These are phyloP conservation scores for Cyclotella kingstonii DNA, from an alignment of 108 stramenopile species.

Conservation along the genomic window DNA sequence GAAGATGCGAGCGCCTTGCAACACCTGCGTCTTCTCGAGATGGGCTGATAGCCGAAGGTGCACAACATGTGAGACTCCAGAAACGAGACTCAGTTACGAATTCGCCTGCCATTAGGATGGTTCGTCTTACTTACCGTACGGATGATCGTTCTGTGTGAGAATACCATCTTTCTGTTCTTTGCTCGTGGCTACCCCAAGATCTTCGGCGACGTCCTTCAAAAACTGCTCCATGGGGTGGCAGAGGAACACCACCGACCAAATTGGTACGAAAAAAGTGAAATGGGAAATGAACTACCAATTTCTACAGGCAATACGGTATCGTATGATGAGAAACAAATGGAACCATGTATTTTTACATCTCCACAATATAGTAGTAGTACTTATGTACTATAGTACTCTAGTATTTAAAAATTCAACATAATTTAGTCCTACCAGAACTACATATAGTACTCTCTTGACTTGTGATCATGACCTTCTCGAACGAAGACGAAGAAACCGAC, in stretches of 20 bases:
- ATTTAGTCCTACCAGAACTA: too few species aligned
- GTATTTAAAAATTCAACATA: too few species aligned
- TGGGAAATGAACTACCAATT: too few species aligned
- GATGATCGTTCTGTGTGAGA: background rate
- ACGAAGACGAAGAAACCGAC: conserved; percentile 25
- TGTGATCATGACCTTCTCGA: background rate
- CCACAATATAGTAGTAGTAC: too few species aligned
- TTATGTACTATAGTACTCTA: too few species aligned
- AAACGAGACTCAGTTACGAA: background rate
- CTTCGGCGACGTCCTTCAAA: background rate
- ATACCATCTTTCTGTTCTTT: background rate
- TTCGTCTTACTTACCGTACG: background rate
- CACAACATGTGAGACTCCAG: background rate
- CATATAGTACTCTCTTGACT: too few species aligned
- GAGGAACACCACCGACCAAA: too few species aligned
- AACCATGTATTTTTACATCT: too few species aligned
- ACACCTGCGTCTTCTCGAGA: conserved; percentile 72
- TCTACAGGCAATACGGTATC: too few species aligned
- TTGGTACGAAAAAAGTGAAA: too few species aligned
- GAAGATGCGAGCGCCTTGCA: conserved; percentile 75
- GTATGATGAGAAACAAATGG: too few species aligned
- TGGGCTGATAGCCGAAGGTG: conserved; percentile 45
- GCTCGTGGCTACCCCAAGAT: background rate
- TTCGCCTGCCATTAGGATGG: background rate
- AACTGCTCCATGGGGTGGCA: conserved; percentile 7